Percentiles rank a stretch among this genome's conserved stretches.
phyloP scores from a whole-genome alignment of 768 basidiomycete genomes.

The Lyophyllum semitale region DNA sequence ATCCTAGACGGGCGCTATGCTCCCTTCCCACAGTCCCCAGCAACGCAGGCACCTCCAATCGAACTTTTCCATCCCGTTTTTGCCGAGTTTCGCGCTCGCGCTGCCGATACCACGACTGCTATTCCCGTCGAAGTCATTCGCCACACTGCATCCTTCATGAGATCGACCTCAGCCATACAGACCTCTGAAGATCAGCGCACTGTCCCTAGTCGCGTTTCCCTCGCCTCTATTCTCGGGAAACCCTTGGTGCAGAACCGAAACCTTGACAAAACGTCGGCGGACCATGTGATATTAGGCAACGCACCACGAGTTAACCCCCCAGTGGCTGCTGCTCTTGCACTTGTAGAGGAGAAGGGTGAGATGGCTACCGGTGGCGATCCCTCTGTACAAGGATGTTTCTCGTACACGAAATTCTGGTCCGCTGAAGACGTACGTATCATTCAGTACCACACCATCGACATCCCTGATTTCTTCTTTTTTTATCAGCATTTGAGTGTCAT shows the following conservation, averaged over 20 bases:
- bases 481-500: constrained; percentile 15
- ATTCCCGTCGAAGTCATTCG: constrained; percentile 17
- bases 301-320: not conserved
- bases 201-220: not conserved
- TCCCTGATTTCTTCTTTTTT: constrained; percentile 2
- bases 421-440: constrained; percentile 5
- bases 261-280: constrained; percentile 5
- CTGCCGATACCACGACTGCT: not conserved
- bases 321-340: not conserved
- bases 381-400: constrained; percentile 22
- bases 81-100: not conserved
- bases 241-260: constrained; percentile 2
- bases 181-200: constrained; percentile 14
- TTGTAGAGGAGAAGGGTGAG: constrained; percentile 12
- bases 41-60: constrained; percentile 2
- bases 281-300: not conserved
- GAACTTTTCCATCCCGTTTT: constrained; percentile 6
- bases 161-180: constrained; percentile 20
- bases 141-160: constrained; percentile 18
- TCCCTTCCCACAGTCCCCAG: not conserved
- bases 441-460: not conserved
- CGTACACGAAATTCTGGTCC: constrained; percentile 10
- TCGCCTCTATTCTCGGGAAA: constrained; percentile 3
- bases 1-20: constrained; percentile 6
- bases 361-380: constrained; percentile 22